A percentile compares a stretch with the other conserved stretches of the same genome.
phyloP scores from a whole-genome alignment of 495 filamentous ascomycete species.

The Aspergillus avenaceus region DNA sequence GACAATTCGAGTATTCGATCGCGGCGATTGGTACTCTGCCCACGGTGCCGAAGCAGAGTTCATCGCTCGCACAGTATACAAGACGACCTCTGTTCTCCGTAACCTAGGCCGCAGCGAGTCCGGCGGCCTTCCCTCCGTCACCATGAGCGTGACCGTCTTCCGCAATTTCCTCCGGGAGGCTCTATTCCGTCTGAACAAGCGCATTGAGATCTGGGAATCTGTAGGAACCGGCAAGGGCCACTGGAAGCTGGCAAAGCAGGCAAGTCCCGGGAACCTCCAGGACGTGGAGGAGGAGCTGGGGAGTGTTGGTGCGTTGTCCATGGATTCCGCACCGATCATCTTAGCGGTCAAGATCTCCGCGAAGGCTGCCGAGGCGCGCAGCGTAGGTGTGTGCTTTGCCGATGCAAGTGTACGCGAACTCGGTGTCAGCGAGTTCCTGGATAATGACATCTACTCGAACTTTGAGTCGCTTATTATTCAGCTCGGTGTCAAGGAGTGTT shows the following conservation, averaged over 20 bases:
- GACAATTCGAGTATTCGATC: slow-evolving; percentile 81
- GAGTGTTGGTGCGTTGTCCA: slow-evolving; percentile 47
- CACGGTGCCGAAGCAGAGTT: slow-evolving; percentile 91
- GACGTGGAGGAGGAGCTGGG: slow-evolving; percentile 97
- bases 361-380: slow-evolving; percentile 78
- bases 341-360: slow-evolving; percentile 88
- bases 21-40: slow-evolving; percentile 91
- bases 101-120: slow-evolving; percentile 80
- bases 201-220: slow-evolving; percentile 85
- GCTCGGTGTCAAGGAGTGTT: slow-evolving; percentile 89
- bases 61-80: slow-evolving; percentile 92
- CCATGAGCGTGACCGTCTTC: slow-evolving; percentile 89
- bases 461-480: slow-evolving; percentile 96
- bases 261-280: slow-evolving; percentile 92
- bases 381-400: slow-evolving; percentile 94
- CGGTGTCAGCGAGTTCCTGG: slow-evolving; percentile 93
- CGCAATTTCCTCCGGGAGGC: slow-evolving; percentile 94
- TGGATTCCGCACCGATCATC: slow-evolving; percentile 89
- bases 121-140: slow-evolving; percentile 84
- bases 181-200: slow-evolving; percentile 82
- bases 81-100: slow-evolving; percentile 91
- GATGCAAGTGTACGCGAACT: slow-evolving; percentile 96
- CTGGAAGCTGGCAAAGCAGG: slow-evolving; percentile 89
- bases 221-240: slow-evolving; percentile 62
- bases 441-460: slow-evolving; percentile 98